A percentile compares a stretch with the other conserved stretches of the same genome.
These are phyloP conservation scores for Botrytis aclada DNA, from an alignment of 2,329 filamentous ascomycete genomes.

Conservation along the genomic window DNA sequence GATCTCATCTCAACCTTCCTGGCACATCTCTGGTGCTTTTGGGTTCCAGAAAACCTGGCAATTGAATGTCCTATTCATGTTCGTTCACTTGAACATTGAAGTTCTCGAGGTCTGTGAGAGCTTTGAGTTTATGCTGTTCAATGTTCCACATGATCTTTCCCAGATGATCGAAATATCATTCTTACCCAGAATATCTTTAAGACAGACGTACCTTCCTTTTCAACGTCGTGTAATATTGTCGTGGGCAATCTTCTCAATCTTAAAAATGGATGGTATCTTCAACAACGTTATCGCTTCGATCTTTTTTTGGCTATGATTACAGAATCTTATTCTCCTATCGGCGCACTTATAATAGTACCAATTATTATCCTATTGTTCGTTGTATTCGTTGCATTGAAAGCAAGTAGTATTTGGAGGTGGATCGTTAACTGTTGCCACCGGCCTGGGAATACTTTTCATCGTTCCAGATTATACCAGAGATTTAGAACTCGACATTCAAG, in stretches of 20 bases:
- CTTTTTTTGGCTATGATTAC: constrained; percentile 39
- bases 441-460: constrained; percentile 26
- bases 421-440: constrained; percentile 26
- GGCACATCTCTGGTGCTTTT: neutral
- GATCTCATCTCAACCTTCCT: neutral
- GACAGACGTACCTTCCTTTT: neutral
- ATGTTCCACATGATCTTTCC: neutral
- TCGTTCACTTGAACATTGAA: neutral
- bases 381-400: constrained; percentile 37
- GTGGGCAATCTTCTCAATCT: neutral
- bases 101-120: neutral
- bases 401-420: constrained; percentile 28
- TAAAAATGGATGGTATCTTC: constrained; percentile 18
- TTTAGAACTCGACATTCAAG: constrained; percentile 6
- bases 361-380: constrained; percentile 42
- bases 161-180: neutral
- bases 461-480: constrained; percentile 27
- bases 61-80: neutral
- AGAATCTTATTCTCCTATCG: constrained; percentile 42
- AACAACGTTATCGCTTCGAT: constrained; percentile 27
- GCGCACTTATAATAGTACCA: constrained; percentile 46
- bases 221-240: neutral
- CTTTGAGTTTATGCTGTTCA: too few relatives aligned
- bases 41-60: neutral
- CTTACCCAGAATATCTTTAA: neutral